A percentile compares a stretch with the other conserved stretches of the same genome.
Evolutionary conservation across 1,284 basidiomycete genomes (phyloP).

Genomic region (Entoloma clypeatum): DNA sequence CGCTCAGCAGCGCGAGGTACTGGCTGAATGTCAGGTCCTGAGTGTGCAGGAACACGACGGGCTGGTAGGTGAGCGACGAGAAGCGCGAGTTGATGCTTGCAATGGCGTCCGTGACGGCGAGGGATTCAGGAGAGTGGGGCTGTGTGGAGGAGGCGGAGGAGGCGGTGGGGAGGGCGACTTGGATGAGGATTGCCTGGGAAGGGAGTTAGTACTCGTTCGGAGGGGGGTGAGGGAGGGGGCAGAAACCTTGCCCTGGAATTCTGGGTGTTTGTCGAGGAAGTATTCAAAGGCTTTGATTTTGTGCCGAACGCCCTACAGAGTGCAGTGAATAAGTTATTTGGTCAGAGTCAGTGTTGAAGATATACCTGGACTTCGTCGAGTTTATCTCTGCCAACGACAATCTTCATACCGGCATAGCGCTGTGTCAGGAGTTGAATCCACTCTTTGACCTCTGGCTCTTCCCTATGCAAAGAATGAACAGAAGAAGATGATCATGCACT

Average conservation of each 20-base stretch:
- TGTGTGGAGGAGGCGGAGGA: slow-evolving; percentile 74
- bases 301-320: slow-evolving; percentile 65
- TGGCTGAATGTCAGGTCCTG: slow-evolving; percentile 85
- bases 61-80: slow-evolving; percentile 82
- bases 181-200: slow-evolving; percentile 71
- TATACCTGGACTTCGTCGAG: slow-evolving; percentile 75
- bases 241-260: slow-evolving; percentile 69
- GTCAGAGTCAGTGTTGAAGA: not conserved
- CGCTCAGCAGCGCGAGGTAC: slow-evolving; percentile 78
- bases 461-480: slow-evolving; percentile 34
- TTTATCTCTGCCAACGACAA: slow-evolving; percentile 86
- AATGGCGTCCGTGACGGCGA: slow-evolving; percentile 73
- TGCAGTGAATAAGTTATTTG: not conserved
- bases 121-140: slow-evolving; percentile 51
- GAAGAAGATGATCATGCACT: slow-evolving; percentile 5
- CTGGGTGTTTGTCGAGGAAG: slow-evolving; percentile 77
- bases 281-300: slow-evolving; percentile 82
- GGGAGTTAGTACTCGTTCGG: not conserved
- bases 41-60: slow-evolving; percentile 84
- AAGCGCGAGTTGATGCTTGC: slow-evolving; percentile 81
- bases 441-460: slow-evolving; percentile 76
- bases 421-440: slow-evolving; percentile 77
- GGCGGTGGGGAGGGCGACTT: slow-evolving; percentile 82
- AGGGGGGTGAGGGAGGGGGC: not conserved
- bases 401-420: slow-evolving; percentile 79